Evolutionary conservation across 768 basidiomycete species (phyloP).

Genomic region (Lactifluus pinguis): DNA sequence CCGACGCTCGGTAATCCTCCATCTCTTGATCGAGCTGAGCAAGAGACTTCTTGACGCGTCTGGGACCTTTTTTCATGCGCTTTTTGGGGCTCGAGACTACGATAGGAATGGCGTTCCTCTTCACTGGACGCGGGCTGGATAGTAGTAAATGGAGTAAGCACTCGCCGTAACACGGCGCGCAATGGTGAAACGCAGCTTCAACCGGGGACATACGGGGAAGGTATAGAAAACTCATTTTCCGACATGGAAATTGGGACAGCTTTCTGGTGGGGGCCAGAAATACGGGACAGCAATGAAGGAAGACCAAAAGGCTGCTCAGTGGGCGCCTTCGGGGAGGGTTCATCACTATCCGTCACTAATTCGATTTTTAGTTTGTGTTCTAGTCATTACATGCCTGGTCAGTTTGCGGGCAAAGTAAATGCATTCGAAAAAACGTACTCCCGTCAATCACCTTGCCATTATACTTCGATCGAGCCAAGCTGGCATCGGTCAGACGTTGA

Average conservation of each 20-base stretch:
- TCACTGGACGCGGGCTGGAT: conserved; percentile 7
- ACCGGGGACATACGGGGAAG: conserved; percentile 1
- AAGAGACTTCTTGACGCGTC: conserved; percentile 59
- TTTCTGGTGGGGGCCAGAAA: conserved; percentile 21
- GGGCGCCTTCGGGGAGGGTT: conserved; percentile 19
- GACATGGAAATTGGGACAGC: neutral
- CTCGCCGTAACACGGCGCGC: neutral
- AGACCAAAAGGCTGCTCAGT: conserved; percentile 22
- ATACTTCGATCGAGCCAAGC: conserved; percentile 55
- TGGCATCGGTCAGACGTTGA: conserved; percentile 53
- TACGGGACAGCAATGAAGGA: conserved; percentile 34
- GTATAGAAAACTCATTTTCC: neutral
- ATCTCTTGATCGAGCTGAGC: conserved; percentile 71
- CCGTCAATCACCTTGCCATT: conserved; percentile 69
- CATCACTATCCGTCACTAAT: conserved; percentile 43
- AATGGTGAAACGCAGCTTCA: neutral
- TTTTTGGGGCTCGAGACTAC: conserved; percentile 13
- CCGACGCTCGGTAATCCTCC: conserved; percentile 59
- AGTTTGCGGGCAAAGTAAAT: neutral
- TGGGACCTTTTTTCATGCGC: conserved; percentile 64
- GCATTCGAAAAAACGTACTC: conserved; percentile 28
- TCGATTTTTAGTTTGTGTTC: conserved; percentile 62
- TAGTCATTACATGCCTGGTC: conserved; percentile 21
- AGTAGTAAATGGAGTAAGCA: neutral
- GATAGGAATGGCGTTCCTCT: conserved; percentile 3